Evolutionary conservation across 345 rosid species (phyloP), one percentile per base, ranked within the genome.

Genomic region (Populus alba): DNA sequence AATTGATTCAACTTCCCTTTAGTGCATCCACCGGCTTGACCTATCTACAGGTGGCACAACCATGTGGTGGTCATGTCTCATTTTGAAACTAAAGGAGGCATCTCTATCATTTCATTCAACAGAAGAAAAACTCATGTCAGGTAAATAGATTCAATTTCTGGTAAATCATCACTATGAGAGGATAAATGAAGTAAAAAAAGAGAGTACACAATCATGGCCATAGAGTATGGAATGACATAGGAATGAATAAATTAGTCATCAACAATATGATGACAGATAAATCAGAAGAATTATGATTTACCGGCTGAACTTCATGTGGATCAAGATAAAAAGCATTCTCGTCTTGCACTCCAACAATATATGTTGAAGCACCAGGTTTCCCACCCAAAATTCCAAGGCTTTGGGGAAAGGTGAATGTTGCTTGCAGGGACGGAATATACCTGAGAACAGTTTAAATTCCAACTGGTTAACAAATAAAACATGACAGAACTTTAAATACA

Each of bases 331-430:
- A 87, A 69, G 87, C 92, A 75, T 86, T 84, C 31, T 89, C 93
- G 53, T 90, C 98, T 86, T 96, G 98, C 77, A 96, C 92, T 10
- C 97, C 99, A 65, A 96, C 82, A 53, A 96, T 88, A 83, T 96
- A 96, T 74, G 97, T 92, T 9, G 99, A 96, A 74, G 94, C 87
- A 80, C 97, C 89, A 59, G 99, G 91, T 86, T 92, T 96, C 27
- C 99, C 99, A 77, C 99, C 98, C 85, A 96, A 76, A 74, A 96
- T 88, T 49, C 99, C 98, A 69, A 96, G 90, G 87, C 98, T 92
- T 72, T 94, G 98, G 31, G 98, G 95, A 77, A 94, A 94, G 71
- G 92, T 85, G 86, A 94, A 94, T 67, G 96, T 89, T 51, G 90
- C 88, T 67, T 76, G 82, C 76, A 96, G 83, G 66, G 94, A 92